Conservation (phyloP, 495 filamentous ascomycete species). For the Geopyxis carbonaria region DNA sequence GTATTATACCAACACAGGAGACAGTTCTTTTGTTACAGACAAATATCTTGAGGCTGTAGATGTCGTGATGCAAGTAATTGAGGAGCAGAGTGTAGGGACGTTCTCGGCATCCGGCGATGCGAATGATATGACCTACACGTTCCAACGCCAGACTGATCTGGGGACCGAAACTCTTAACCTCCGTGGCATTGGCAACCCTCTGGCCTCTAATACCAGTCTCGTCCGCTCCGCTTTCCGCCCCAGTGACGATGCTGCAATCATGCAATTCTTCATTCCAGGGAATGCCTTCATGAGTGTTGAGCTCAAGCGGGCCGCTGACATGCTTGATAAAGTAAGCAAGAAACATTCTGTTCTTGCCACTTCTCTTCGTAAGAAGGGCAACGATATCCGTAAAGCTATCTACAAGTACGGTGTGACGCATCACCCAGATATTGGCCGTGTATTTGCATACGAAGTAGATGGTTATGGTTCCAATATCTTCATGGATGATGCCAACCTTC, state of each 20-base stretch:
- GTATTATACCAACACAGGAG: slow-evolving; percentile 65
- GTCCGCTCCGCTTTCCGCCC: slow-evolving; percentile 86
- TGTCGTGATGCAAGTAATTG: slow-evolving; percentile 52
- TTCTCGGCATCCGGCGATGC: slow-evolving; percentile 49
- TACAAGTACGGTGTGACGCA: slow-evolving; percentile 80
- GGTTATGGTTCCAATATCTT: slow-evolving; percentile 80
- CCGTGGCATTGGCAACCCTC: slow-evolving; percentile 69
- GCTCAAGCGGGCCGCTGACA: slow-evolving; percentile 53
- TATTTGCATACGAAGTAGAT: slow-evolving; percentile 95
- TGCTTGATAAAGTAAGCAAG: slow-evolving; percentile 44
- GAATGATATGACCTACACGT: slow-evolving; percentile 59
- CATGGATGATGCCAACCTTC: slow-evolving; percentile 97
- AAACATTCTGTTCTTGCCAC: slow-evolving; percentile 35
- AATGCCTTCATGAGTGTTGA: slow-evolving; percentile 95
- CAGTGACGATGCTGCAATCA: slow-evolving; percentile 91
- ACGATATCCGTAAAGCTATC: slow-evolving; percentile 55
- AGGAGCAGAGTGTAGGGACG: slow-evolving; percentile 61
- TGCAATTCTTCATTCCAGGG: slow-evolving; percentile 88
- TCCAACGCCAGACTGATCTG: slow-evolving; percentile 57
- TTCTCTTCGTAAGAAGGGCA: slow-evolving; percentile 43
- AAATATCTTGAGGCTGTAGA: slow-evolving; percentile 70
- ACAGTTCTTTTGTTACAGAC: slow-evolving; percentile 54
- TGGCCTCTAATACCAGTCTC: slow-evolving; percentile 68
- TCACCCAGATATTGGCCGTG: slow-evolving; percentile 65
- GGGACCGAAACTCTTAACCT: slow-evolving; percentile 87